These are phyloP conservation scores for Arthrinium phaeospermum DNA, from an alignment of 2,329 filamentous ascomycete genomes.

Conservation along the genomic window DNA sequence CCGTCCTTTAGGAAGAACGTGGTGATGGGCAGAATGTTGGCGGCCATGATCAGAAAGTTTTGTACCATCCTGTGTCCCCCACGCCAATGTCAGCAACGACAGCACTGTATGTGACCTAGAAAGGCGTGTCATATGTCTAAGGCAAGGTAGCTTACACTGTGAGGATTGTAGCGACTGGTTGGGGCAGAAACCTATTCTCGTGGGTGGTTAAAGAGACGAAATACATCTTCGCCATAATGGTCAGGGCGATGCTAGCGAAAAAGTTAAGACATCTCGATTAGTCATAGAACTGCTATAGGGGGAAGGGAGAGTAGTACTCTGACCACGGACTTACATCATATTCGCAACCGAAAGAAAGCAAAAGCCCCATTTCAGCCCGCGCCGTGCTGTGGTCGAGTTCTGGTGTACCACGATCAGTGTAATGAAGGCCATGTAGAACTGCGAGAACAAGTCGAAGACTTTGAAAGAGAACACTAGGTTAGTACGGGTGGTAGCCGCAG, in stretches of 20 bases:
- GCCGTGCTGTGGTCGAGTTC: conserved; percentile 32
- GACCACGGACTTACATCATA: conserved; percentile 33
- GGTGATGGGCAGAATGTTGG: conserved; percentile 44
- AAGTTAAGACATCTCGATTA: neutral
- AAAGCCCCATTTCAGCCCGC: conserved; percentile 41
- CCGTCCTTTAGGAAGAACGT: conserved; percentile 36
- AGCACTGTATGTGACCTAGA: no score
- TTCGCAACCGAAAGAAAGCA: conserved; percentile 39
- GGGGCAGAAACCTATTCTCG: neutral
- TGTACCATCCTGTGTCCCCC: conserved; percentile 38
- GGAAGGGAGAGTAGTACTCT: neutral
- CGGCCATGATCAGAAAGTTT: conserved; percentile 44
- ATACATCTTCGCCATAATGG: conserved; percentile 2
- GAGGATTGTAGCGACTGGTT: neutral
- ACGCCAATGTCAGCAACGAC: no score
- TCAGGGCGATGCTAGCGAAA: neutral
- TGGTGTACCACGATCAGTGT: conserved; percentile 38
- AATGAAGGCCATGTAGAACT: conserved; percentile 44
- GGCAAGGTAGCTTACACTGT: conserved; percentile 4
- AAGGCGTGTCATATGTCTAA: neutral
- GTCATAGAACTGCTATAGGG: neutral
- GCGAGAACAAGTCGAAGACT: conserved; percentile 44
- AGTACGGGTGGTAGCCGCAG: neutral
- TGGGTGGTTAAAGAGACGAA: neutral
- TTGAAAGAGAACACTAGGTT: neutral